A percentile compares a stretch with the other conserved stretches of the same genome.
Evolutionary conservation across 2,329 filamentous ascomycete species (phyloP).

Genomic region (Alternaria sp.): DNA sequence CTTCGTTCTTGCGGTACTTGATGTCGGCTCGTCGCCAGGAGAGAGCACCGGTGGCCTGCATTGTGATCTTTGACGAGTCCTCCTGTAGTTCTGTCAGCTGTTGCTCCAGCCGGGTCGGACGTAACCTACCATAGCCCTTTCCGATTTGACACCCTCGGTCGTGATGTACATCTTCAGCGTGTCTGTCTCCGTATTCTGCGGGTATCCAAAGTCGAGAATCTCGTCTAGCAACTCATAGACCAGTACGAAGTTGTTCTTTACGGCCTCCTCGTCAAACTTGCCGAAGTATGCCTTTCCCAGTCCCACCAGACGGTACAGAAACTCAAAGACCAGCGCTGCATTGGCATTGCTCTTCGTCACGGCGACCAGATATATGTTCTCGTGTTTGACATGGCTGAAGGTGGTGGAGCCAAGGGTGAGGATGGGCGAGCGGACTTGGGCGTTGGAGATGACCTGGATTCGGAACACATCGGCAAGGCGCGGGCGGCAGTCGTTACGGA

Average conservation of each 20-base stretch:
- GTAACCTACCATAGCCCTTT: slow-evolving; percentile 66
- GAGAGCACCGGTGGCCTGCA: slow-evolving; percentile 96
- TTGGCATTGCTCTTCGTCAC: slow-evolving; percentile 99
- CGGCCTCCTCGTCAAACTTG: slow-evolving; percentile 98
- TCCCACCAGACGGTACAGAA: slow-evolving; percentile 89
- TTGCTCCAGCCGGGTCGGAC: background rate
- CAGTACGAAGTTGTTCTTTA: slow-evolving; percentile 99
- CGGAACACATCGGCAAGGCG: slow-evolving; percentile 98
- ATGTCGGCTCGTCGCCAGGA: slow-evolving; percentile 98
- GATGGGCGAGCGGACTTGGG: slow-evolving; percentile 96
- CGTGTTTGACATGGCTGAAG: slow-evolving; percentile 99
- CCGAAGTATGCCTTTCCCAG: slow-evolving; percentile 96
- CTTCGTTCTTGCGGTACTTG: slow-evolving; percentile 99
- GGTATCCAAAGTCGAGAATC: slow-evolving; percentile 98
- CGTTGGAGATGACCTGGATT: slow-evolving; percentile 98
- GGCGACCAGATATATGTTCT: slow-evolving; percentile 97
- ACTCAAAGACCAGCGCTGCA: slow-evolving; percentile 96
- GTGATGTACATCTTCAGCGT: slow-evolving; percentile 99
- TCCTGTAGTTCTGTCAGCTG: slow-evolving; percentile 58
- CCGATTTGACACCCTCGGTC: slow-evolving; percentile 96
- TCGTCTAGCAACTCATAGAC: slow-evolving; percentile 98
- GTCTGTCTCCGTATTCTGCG: slow-evolving; percentile 98
- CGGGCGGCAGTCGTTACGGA: slow-evolving; percentile 97
- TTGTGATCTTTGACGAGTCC: slow-evolving; percentile 97
- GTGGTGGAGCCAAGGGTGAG: slow-evolving; percentile 96